Evolutionary conservation across 2,329 filamentous ascomycete genomes (phyloP).

Genomic region (Gnomoniopsis sp.): DNA sequence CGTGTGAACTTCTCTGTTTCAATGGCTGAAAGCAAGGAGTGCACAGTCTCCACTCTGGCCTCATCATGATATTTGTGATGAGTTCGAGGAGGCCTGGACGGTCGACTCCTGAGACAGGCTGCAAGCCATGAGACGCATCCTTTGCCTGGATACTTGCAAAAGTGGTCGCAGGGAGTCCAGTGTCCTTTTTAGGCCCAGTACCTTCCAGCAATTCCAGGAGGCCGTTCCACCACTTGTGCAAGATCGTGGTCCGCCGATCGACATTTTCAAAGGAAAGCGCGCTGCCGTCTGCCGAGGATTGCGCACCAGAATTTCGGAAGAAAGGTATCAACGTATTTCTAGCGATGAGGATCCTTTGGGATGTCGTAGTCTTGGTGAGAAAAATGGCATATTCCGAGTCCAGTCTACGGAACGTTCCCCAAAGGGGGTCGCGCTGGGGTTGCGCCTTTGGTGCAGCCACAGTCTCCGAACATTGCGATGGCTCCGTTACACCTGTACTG

Average conservation of each 20-base stretch:
- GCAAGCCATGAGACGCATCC: conserved; percentile 46
- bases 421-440: conserved; percentile 46
- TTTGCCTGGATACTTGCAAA: conserved; percentile 20
- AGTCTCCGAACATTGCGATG: conserved; percentile 16
- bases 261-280: conserved; percentile 72
- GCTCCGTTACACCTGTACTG: conserved; percentile 16
- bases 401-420: conserved; percentile 52
- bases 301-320: conserved; percentile 64
- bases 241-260: conserved; percentile 72
- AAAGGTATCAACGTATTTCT: conserved; percentile 73
- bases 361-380: conserved; percentile 63
- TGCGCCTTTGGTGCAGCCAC: conserved; percentile 7
- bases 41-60: conserved; percentile 79
- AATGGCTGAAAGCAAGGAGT: conserved; percentile 66
- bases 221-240: conserved; percentile 89
- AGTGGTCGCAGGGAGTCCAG: conserved; percentile 17
- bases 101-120: conserved; percentile 80
- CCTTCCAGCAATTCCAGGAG: conserved; percentile 80
- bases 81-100: conserved; percentile 77
- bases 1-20: conserved; percentile 48
- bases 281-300: conserved; percentile 58
- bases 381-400: conserved; percentile 55
- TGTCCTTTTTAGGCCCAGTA: conserved; percentile 32
- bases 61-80: conserved; percentile 77
- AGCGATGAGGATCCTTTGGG: conserved; percentile 73